Base-by-base conservation (phyloP, 257 asterid species). In the Solanum paucissectum region DNA sequence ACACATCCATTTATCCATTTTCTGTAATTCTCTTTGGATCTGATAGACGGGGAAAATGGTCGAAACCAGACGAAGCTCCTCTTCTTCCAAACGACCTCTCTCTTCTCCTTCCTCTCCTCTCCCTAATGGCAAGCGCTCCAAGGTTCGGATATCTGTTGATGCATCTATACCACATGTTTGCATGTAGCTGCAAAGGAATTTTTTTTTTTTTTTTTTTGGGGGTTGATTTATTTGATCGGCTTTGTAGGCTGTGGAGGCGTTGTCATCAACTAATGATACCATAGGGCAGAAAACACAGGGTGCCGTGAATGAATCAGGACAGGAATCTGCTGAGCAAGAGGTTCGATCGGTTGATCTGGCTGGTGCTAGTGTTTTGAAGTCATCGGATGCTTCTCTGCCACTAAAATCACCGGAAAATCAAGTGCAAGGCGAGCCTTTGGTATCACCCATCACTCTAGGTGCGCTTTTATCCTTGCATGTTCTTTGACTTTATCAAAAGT, bases 21-120 rank as follows among this genome's bases (percentile, higher is more conserved):
- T 72, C 79, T 74, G 79, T 33, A 29, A 49, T 49, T 83, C 55
- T 46, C 72, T 68, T 33, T 77, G 12, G 52, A 88, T 73, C 37
- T 34, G 82, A 38, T 66, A 37, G 29, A 75, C 87, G 87, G 42
- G 23, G 13, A 71, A 20, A 82, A 96, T 96, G 99, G 99, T 95
- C 72, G 98, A 94, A 89, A 96, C 98, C 83, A 92, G 98, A 87
- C 93, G 99, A 68, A 91, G 98, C 74, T 92, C 99, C 76, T 94
- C 98, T 87, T 89, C 97, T 42, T 92, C 99, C 9, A 96, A 96
- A 89, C 97, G 98, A 23, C 90, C 96, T 25, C 90, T 92, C 5
- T 46, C 94, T 72, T 90, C 96, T 83, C 91, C 98, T 7, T 81
- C 98, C 2, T 88, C 98, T 84, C 86, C 98, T 84, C 76, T 72